Evolutionary conservation across 768 basidiomycete species (phyloP), one percentile per base, ranked within the genome.

Genomic region (Boletus bicolor): DNA sequence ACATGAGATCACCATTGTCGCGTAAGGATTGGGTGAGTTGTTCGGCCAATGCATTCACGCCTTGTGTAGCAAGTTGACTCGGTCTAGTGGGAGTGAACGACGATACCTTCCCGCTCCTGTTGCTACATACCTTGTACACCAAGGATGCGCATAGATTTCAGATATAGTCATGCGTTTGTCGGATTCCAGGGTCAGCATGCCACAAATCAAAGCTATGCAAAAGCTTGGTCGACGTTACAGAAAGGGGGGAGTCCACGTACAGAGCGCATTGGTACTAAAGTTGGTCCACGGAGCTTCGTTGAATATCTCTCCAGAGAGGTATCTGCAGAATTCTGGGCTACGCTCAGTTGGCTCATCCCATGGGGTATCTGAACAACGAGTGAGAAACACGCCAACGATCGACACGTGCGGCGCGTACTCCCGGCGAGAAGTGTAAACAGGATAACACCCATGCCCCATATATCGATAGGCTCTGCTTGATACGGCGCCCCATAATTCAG

Each of bases 401-500:
- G 8, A 36, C 1, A 37, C 3, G 28, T 12, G 21, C 0, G 43
- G 68, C 6, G 78, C 87, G 36, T 68, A 96, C 96, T 98, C 45
- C 97, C 97, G 8, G 81, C 86, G 0, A 98, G 77, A 44, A 99
- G 75, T 0, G 96, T 91, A 68, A 91, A 98, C 1, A 99, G 75
- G 44, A 99, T 96, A 28, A 98, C 90, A 1, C 97, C 97, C 41
- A 91, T 82, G 0, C 93, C 93, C 97, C 97, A 99, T 9, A 92
- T 85, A 68, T 99, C 97, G 24, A 98, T 82, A 0, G 97, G 94
- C 55, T 97, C 93, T 2, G 94, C 97, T 14, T 84, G 71, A 72
- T 98, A 99, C 0, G 90, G 81, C 10, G 69, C 75, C 4, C 83
- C 76, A 4, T 74, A 75, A 36, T 85, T 86, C 34, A 96, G 71